These are phyloP conservation scores for Nymphaea thermarum DNA, from an alignment of 164 flowering plant species.

Conservation along the genomic window DNA sequence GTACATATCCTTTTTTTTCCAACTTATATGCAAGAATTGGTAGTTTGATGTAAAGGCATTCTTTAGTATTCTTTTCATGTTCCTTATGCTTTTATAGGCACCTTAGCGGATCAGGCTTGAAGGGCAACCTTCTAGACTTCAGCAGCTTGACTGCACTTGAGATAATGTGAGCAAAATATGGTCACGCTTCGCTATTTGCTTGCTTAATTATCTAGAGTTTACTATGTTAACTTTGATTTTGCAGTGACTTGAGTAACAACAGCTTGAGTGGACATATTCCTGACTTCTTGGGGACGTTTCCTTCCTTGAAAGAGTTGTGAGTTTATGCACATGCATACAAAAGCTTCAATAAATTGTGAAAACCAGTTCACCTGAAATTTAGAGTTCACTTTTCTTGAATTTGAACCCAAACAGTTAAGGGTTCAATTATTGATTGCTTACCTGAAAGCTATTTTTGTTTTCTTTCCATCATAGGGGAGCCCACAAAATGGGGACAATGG, in stretches of 20 bases:
- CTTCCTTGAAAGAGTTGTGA: slow-evolving; percentile 19
- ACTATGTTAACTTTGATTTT: background rate
- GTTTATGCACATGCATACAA: background rate
- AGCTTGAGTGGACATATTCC: slow-evolving; percentile 1
- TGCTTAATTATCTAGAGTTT: background rate
- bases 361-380: background rate
- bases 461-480: too few relatives aligned
- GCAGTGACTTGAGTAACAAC: slow-evolving; percentile 1
- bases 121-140: slow-evolving; percentile 35
- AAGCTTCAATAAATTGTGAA: background rate
- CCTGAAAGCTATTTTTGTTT: too few relatives aligned
- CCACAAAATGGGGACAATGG: too few relatives aligned
- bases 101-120: slow-evolving; percentile 18
- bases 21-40: too few relatives aligned
- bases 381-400: too few relatives aligned
- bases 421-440: too few relatives aligned
- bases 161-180: slow-evolving; percentile 19
- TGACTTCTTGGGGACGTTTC: slow-evolving; percentile 16
- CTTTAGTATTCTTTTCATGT: too few relatives aligned
- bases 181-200: background rate
- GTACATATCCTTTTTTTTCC: too few relatives aligned
- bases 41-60: too few relatives aligned
- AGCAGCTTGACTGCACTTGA: slow-evolving; percentile 33
- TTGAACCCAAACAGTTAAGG: too few relatives aligned
- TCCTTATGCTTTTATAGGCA: slow-evolving; percentile 10